Conservation (phyloP, 192 early-diverging fungal species). For the Piromyces sp. region DNA sequence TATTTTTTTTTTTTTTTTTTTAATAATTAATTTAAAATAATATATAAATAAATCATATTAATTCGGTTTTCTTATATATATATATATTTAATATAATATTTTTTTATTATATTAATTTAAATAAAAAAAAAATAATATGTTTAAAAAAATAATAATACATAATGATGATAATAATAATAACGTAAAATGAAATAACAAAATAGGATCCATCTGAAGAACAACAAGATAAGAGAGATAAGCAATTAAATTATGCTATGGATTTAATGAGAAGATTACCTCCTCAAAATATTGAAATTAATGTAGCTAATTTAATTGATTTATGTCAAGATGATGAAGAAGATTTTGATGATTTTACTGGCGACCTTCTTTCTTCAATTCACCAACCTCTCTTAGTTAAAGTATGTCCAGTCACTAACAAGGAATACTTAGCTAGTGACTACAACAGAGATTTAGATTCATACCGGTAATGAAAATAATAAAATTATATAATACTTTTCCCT, state of each 20-base stretch:
- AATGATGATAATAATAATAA: background rate
- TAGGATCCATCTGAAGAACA: background rate
- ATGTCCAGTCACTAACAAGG: constrained; percentile 51
- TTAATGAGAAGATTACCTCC: constrained; percentile 93
- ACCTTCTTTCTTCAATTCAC: constrained; percentile 70
- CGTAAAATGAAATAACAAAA: background rate
- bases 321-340: constrained; percentile 79
- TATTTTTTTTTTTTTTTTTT: too few relatives aligned
- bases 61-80: too few relatives aligned
- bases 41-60: background rate
- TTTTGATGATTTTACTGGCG: background rate
- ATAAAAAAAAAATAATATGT: background rate
- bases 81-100: too few relatives aligned
- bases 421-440: constrained; percentile 85
- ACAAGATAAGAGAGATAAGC: constrained; percentile 10
- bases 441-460: constrained; percentile 92
- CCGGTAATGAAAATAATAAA: constrained; percentile 37
- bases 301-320: constrained; percentile 62
- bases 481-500: too few relatives aligned
- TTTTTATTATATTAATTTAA: too few relatives aligned
- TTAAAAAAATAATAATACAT: background rate
- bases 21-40: background rate
- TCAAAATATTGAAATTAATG: constrained; percentile 71
- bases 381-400: constrained; percentile 68
- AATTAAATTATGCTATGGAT: constrained; percentile 84